phyloP scores from a whole-genome alignment of 1,284 basidiomycete species.

The Rhodotorula mucilaginosa region DNA sequence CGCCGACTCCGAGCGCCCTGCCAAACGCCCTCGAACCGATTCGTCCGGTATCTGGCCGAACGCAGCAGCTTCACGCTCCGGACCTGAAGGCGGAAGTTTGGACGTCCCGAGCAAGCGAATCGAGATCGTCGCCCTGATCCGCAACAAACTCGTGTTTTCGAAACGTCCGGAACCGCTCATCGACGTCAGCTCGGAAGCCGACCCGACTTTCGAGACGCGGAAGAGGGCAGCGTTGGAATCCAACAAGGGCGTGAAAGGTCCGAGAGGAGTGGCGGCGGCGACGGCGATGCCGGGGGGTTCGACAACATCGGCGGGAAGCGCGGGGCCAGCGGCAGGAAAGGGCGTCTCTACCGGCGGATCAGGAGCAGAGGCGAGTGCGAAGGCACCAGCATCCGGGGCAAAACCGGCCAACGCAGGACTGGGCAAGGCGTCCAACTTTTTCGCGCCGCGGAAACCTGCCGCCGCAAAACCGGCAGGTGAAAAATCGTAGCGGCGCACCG shows the following conservation, averaged over 20 bases:
- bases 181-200: constrained; percentile 28
- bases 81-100: neutral
- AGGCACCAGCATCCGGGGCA: neutral
- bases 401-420: neutral
- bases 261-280: neutral
- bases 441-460: constrained; percentile 1
- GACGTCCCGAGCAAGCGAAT: constrained; percentile 1
- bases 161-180: constrained; percentile 43
- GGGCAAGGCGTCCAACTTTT: neutral
- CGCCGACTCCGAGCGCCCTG: neutral
- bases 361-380: no score
- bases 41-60: neutral
- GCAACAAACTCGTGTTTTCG: constrained; percentile 41
- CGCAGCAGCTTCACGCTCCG: neutral
- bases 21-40: neutral
- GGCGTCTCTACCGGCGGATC: neutral
- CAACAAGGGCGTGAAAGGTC: neutral
- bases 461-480: neutral
- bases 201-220: neutral
- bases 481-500: neutral
- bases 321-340: neutral
- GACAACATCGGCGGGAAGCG: neutral
- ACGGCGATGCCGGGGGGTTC: neutral
- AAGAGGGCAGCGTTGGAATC: neutral
- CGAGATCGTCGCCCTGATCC: constrained; percentile 38